These are phyloP conservation scores for Pyrenophora tritici-repentis DNA, from an alignment of 2,329 filamentous ascomycete genomes.

Conservation along the genomic window DNA sequence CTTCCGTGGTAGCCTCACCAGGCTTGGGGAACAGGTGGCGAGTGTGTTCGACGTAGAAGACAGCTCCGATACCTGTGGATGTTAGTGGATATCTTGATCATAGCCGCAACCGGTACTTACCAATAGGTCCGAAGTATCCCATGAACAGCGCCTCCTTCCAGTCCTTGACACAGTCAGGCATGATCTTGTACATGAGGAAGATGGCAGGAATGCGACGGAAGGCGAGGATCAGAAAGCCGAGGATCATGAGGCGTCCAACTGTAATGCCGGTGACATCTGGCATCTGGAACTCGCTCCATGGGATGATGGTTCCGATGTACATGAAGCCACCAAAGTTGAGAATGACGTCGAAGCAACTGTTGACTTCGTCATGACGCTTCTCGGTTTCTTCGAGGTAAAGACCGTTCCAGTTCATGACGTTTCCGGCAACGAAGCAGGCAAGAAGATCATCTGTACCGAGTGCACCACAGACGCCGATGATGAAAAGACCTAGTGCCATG, in stretches of 20 bases:
- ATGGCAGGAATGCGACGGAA: constrained; percentile 64
- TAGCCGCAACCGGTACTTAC: constrained; percentile 12
- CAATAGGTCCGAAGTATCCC: constrained; percentile 59
- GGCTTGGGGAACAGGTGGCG: constrained; percentile 51
- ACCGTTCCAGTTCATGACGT: constrained; percentile 66
- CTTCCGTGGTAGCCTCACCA: constrained; percentile 46
- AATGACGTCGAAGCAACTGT: constrained; percentile 61
- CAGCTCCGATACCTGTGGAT: constrained; percentile 47
- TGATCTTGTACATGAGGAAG: constrained; percentile 59
- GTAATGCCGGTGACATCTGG: constrained; percentile 61
- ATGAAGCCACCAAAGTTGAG: constrained; percentile 67
- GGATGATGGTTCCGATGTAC: constrained; percentile 62
- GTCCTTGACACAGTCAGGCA: constrained; percentile 58
- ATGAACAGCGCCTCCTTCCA: constrained; percentile 66
- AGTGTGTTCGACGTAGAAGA: constrained; percentile 55
- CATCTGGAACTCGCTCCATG: constrained; percentile 61
- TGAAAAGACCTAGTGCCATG: constrained; percentile 57
- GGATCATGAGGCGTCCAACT: constrained; percentile 54
- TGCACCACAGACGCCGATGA: constrained; percentile 62
- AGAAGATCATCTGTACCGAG: constrained; percentile 64
- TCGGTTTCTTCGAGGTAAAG: constrained; percentile 62
- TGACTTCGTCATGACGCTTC: constrained; percentile 64
- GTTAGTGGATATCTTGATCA: neutral
- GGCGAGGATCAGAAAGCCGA: constrained; percentile 59
- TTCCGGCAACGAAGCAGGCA: constrained; percentile 65